phyloP scores from a whole-genome alignment of 2,329 filamentous ascomycete species.

The Colletotrichum abscissum region DNA sequence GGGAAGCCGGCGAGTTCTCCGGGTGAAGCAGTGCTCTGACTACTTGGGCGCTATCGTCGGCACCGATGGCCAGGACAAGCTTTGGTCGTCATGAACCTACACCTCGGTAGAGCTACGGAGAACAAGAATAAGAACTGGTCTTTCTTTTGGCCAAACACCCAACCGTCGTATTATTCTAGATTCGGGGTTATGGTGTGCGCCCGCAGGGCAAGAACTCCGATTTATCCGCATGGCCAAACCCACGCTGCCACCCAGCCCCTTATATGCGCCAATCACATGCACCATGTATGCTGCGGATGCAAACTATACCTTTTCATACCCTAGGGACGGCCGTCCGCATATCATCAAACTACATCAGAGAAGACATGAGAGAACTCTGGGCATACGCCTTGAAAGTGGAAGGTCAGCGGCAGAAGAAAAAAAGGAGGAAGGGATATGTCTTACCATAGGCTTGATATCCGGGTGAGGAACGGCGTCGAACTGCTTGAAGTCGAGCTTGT shows the following conservation, averaged over 20 bases:
- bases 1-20: slow-evolving; percentile 61
- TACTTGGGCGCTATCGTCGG: slow-evolving; percentile 72
- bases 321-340: not conserved
- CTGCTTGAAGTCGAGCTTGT: slow-evolving; percentile 91
- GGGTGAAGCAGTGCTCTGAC: slow-evolving; percentile 68
- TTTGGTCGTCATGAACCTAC: slow-evolving; percentile 59
- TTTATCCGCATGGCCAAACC: slow-evolving; percentile 34
- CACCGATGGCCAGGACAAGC: slow-evolving; percentile 54
- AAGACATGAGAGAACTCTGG: slow-evolving; percentile 82
- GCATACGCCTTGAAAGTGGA: slow-evolving; percentile 75
- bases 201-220: slow-evolving; percentile 33
- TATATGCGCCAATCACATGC: slow-evolving; percentile 34
- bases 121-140: not conserved
- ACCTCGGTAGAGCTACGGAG: not conserved
- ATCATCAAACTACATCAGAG: slow-evolving; percentile 68
- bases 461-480: slow-evolving; percentile 98
- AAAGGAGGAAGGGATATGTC: slow-evolving; percentile 34
- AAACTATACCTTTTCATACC: slow-evolving; percentile 25
- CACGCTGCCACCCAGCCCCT: slow-evolving; percentile 29
- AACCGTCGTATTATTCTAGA: slow-evolving; percentile 33
- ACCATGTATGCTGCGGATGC: slow-evolving; percentile 35
- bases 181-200: slow-evolving; percentile 28
- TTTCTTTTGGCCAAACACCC: slow-evolving; percentile 20
- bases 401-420: slow-evolving; percentile 41
- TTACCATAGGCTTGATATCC: slow-evolving; percentile 90